Base-by-base conservation (phyloP, 208 protist genomes). In the Leishmania tarentolae region DNA sequence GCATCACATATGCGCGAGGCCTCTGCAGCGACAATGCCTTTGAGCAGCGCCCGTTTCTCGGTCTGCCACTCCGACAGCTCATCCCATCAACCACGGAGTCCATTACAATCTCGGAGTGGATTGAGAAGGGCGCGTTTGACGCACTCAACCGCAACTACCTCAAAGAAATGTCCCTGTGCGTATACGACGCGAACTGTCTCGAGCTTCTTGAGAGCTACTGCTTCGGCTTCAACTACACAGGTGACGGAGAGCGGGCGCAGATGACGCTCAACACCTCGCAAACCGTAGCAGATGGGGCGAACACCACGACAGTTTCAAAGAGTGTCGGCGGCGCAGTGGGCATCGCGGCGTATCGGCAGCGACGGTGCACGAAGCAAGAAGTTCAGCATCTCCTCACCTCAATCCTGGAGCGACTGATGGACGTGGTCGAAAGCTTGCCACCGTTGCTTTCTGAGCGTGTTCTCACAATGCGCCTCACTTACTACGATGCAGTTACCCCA, bases 121-220 rank as follows among this genome's bases (percentile, higher is more conserved):
- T 96, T 57, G 91, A 93, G 68, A 90, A 92, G 46, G 90, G 92
- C 71, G 91, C 88, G n/a, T 94, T 97, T 81, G 92, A 96, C 78
- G 93, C 93, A 40, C 83, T 97, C 4, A 94, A 95, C 69, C 85
- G 89, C 47, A 87, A 88, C 53, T 97, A 96, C 66, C 84, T 97
- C 9, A 92, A 95, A 78, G 90, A 95, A 80, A 81, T 95, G 79
- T 77, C 92, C 7, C 84, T 97, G 53, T 96, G 92, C 76, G 84
- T 96, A n/a, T 92, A 94, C 83, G 87, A 89, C 40, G 87, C 80
- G 15, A 81, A 90, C 19, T 93, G 87, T 68, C 83, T 71, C 24
- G 88, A 90, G 63, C 79, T 93, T 46, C 86, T 95, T 35, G 92
- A 97, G 79, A 96, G 91, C 78, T 97, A 95, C 84, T 88, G 83